Evolutionary conservation across 371 early-diverging fungal genomes (phyloP).

Genomic region (Ordospora pajunii): DNA sequence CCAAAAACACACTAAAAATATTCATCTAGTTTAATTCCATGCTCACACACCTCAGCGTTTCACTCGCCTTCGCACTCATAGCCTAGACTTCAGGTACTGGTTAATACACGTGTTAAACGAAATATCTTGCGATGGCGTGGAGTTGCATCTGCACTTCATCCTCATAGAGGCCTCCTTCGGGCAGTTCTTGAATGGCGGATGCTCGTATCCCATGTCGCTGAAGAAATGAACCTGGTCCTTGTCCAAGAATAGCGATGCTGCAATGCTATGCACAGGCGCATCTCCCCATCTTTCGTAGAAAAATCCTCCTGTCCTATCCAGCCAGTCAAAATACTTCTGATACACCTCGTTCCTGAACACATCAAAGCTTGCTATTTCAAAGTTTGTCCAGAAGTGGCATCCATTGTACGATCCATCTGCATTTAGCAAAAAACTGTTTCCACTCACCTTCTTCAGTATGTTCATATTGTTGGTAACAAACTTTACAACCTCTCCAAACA

Average conservation of each 20-base stretch:
- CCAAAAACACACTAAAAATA: conserved; percentile 5
- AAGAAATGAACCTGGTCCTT: conserved; percentile 73
- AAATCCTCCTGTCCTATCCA: conserved; percentile 76
- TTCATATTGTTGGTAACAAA: conserved; percentile 45
- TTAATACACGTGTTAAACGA: conserved; percentile 44
- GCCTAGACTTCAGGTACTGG: conserved; percentile 18
- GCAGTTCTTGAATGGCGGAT: conserved; percentile 60
- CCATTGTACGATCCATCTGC: conserved; percentile 56
- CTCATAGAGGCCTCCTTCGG: conserved; percentile 46
- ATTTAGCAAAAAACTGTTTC: conserved; percentile 51
- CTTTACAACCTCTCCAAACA: conserved; percentile 67
- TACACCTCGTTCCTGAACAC: conserved; percentile 69
- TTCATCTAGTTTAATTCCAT: background rate
- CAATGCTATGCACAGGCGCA: conserved; percentile 81
- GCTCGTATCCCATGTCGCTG: conserved; percentile 64
- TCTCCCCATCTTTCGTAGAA: conserved; percentile 88
- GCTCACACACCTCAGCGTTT: background rate
- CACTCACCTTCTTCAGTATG: conserved; percentile 38
- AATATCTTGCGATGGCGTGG: conserved; percentile 45
- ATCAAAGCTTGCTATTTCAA: conserved; percentile 78
- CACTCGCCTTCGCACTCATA: background rate
- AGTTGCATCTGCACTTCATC: conserved; percentile 51
- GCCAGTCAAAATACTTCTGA: conserved; percentile 67
- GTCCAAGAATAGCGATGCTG: conserved; percentile 65
- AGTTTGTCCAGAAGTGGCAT: conserved; percentile 89